phyloP scores from a whole-genome alignment of 1,284 basidiomycete genomes.

The Neolentinus lepideus region DNA sequence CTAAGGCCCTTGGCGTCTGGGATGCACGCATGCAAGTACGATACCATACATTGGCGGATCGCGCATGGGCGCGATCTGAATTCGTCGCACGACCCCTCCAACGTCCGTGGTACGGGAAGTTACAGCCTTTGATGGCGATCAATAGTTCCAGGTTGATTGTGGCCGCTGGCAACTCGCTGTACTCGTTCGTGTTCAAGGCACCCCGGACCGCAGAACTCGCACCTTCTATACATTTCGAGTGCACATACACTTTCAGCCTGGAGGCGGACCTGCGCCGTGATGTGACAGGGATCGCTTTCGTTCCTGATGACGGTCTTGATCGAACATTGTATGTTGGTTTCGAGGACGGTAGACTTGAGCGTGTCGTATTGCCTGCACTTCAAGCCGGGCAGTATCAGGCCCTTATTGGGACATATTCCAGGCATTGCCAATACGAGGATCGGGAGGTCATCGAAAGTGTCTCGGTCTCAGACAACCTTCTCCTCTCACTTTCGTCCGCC shows the following conservation, averaged over 20 bases:
- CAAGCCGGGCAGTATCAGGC: conserved; percentile 12
- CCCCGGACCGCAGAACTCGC: conserved; percentile 21
- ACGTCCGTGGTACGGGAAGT: conserved; percentile 51
- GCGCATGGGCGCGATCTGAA: conserved; percentile 40
- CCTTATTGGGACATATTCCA: conserved; percentile 11
- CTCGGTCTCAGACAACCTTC: conserved; percentile 31
- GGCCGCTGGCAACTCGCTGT: conserved; percentile 51
- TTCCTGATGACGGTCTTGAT: conserved; percentile 41
- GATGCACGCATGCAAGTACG: conserved; percentile 35
- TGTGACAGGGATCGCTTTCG: conserved; percentile 44
- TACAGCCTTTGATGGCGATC: conserved; percentile 54
- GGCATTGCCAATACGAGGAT: conserved; percentile 24
- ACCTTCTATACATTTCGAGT: conserved; percentile 44
- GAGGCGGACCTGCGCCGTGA: conserved; percentile 31
- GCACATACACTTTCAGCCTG: conserved; percentile 33
- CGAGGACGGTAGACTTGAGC: conserved; percentile 51
- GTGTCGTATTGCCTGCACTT: conserved; percentile 27
- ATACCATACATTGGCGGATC: conserved; percentile 48
- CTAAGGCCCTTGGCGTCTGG: conserved; percentile 39
- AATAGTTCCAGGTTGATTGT: conserved; percentile 51
- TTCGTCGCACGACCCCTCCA: conserved; percentile 66
- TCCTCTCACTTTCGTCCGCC: conserved; percentile 50
- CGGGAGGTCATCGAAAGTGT: conserved; percentile 48
- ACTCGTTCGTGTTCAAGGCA: conserved; percentile 47
- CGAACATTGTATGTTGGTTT: conserved; percentile 52